Conservation (phyloP, 202 grass and related monocot genomes). For the Schoenoplectus tabernaemontani region DNA sequence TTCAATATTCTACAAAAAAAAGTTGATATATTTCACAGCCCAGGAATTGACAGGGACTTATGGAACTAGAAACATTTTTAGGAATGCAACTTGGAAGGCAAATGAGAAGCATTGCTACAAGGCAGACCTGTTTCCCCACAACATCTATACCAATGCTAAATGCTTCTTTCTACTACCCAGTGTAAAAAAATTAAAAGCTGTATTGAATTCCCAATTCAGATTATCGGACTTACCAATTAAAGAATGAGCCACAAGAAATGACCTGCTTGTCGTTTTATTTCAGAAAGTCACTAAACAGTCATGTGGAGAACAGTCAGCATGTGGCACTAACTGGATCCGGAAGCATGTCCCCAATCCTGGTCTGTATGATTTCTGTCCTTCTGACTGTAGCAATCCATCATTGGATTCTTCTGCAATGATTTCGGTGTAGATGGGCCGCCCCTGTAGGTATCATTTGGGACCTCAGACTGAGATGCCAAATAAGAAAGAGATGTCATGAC, state of each 20-base stretch:
- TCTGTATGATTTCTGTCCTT: neutral
- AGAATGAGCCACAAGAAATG: neutral
- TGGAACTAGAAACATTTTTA: neutral
- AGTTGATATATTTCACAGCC: neutral
- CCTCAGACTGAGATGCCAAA: conserved; percentile 38
- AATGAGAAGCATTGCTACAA: neutral
- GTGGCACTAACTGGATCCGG: neutral
- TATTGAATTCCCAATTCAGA: neutral
- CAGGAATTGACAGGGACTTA: neutral
- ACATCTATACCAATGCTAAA: neutral
- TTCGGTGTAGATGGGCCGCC: neutral
- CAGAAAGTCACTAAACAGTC: neutral
- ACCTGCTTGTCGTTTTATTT: neutral
- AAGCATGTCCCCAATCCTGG: neutral
- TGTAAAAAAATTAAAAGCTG: neutral
- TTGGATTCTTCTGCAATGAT: neutral
- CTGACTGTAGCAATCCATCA: neutral
- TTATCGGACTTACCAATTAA: neutral
- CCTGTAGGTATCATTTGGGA: conserved; percentile 9
- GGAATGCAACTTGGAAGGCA: neutral
- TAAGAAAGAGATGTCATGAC: conserved; percentile 54
- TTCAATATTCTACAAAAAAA: neutral
- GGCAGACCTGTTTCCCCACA: neutral
- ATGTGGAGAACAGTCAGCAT: neutral
- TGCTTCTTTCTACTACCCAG: neutral